Base-by-base conservation (phyloP, 495 filamentous ascomycete genomes). In the Aspergillus nanangensis region DNA sequence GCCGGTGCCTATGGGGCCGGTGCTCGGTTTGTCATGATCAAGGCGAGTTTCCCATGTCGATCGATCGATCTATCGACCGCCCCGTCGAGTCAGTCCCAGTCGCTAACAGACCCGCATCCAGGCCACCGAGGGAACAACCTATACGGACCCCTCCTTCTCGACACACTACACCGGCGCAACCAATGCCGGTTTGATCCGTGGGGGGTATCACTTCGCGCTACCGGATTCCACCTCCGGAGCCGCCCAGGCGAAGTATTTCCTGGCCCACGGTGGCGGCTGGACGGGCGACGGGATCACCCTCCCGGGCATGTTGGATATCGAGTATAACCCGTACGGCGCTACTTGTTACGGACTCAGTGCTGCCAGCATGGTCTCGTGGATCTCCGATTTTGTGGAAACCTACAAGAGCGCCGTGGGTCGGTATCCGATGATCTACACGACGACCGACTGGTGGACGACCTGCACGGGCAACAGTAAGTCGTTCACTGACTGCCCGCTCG, bases 1-100 rank as follows among this genome's bases (percentile, higher is more conserved):
- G 55, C 61, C 1, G 64, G 57, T 14, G 81, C 81, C 2, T 80
- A 84, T 47, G 61, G 43, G 17, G 51, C 66, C 14, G 81, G 81
- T 17, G 77, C 79, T n/a, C 76, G 80, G 15, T 86, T 85, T 46
- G 81, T 82, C 50, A 82, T 84, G 34, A 82, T 85, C 68, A 86
- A 86, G 72, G 82, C 75, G 37, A 42, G 44, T n/a, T n/a, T n/a
- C 24, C 10, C 18, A n/a, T 5, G 14, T 11, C 23, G 8, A 21
- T 21, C n/a, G n/a, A 14, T 9, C 2, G 13, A 11, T 11, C 1
- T 2, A 14, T 21, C n/a, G 9, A 38, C 4, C 36, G n/a, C 5
- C 1, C 14, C 14, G 18, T 22, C 22, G 10, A 32, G n/a, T n/a
- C n/a, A n/a, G n/a, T n/a, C n/a, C n/a, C n/a, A n/a, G n/a, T n/a